Evolutionary conservation across 2,329 filamentous ascomycete species (phyloP).

Genomic region (Aureobasidium sp.): DNA sequence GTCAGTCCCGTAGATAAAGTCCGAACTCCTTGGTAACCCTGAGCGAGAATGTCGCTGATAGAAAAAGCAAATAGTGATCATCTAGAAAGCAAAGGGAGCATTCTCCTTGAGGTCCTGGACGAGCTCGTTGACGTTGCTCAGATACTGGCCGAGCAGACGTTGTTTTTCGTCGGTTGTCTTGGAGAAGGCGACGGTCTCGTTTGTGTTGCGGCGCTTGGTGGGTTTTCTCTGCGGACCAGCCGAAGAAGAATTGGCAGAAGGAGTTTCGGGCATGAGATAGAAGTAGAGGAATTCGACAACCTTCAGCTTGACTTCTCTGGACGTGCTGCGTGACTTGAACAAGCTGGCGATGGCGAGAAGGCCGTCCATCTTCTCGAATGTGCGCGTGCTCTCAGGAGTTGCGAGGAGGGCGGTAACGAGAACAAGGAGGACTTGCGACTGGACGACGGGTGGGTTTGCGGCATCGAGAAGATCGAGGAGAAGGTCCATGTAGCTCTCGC

Average conservation of each 20-base stretch:
- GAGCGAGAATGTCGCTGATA: not conserved
- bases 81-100: conserved; percentile 54
- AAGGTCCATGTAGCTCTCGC: conserved; percentile 93
- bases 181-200: conserved; percentile 30
- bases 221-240: conserved; percentile 22
- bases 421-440: conserved; percentile 81
- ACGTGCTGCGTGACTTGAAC: conserved; percentile 82
- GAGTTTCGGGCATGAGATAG: conserved; percentile 89
- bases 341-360: conserved; percentile 85
- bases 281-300: conserved; percentile 98
- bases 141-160: conserved; percentile 64
- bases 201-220: conserved; percentile 20
- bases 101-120: conserved; percentile 73
- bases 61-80: not conserved
- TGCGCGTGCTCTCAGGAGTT: conserved; percentile 78
- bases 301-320: conserved; percentile 85
- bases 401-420: conserved; percentile 85
- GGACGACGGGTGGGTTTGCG: conserved; percentile 80
- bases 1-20: not conserved
- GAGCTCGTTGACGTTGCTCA: conserved; percentile 77
- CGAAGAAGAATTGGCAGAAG: conserved; percentile 29
- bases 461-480: conserved; percentile 91
- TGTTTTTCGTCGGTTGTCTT: conserved; percentile 76
- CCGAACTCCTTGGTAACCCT: conserved; percentile 5
- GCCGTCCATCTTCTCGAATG: conserved; percentile 87